Percentiles rank a stretch among this genome's conserved stretches.
Evolutionary conservation across 257 asterid genomes (phyloP).

Genomic region (Rehmannia glutinosa): DNA sequence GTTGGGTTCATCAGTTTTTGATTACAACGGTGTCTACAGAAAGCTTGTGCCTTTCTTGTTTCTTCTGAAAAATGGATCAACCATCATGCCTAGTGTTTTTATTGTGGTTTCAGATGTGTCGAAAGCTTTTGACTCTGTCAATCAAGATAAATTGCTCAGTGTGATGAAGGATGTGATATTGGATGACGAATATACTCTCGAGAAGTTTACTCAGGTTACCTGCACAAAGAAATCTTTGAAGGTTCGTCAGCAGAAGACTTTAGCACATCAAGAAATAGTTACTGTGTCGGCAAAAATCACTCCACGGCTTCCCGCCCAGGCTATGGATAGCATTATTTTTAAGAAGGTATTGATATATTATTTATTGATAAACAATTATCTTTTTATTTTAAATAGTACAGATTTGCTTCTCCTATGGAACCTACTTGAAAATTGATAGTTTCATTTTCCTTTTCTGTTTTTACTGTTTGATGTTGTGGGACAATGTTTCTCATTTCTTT

Average conservation of each 20-base stretch:
- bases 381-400: background rate
- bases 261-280: slow-evolving; percentile 30
- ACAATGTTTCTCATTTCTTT: background rate
- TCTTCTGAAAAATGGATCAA: slow-evolving; percentile 37
- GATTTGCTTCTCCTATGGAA: too few species aligned
- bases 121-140: slow-evolving; percentile 78
- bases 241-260: slow-evolving; percentile 37
- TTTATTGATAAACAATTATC: background rate
- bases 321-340: slow-evolving; percentile 46
- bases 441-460: background rate
- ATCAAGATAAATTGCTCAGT: slow-evolving; percentile 65
- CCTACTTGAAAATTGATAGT: background rate
- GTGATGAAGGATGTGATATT: slow-evolving; percentile 58
- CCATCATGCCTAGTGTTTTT: slow-evolving; percentile 44
- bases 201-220: slow-evolving; percentile 47
- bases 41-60: slow-evolving; percentile 61
- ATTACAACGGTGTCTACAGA: slow-evolving; percentile 71
- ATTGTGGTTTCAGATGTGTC: slow-evolving; percentile 82
- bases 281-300: slow-evolving; percentile 23
- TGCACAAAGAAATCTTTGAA: slow-evolving; percentile 44
- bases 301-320: slow-evolving; percentile 25
- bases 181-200: slow-evolving; percentile 50
- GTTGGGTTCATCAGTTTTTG: slow-evolving; percentile 87
- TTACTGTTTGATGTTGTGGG: background rate
- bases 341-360: slow-evolving; percentile 52